Evolutionary conservation across 208 protist genomes (phyloP), one percentile per base, ranked within the genome.

Genomic region (Acanthamoeba healyi): DNA sequence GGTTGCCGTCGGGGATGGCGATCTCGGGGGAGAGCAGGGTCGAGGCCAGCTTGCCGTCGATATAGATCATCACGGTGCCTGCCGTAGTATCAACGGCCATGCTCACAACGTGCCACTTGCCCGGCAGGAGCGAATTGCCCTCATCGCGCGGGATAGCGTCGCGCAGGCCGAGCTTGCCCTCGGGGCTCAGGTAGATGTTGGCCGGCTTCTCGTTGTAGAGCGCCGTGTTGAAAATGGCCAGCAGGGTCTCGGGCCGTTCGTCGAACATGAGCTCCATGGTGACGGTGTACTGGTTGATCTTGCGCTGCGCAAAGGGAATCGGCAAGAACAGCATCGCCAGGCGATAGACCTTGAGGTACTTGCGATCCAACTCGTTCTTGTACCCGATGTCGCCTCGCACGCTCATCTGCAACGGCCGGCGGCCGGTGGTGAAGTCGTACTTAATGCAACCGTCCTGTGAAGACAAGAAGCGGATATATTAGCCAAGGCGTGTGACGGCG

Each of bases 211-310:
- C 86, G 58, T 92, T 92, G 86, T 92, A 74, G 9, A 92, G 56
- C 17, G 86, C 86, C 24, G 86, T 92, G 61, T 44, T 74, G 86
- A 92, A 92, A 24, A 92, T 14, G 58, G 86, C 86, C 34, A 92
- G 54, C 61, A 74, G n/a, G 36, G 32, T 38, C 46, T 92, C 56
- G 34, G 86, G 86, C 22, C 34, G 19, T 29, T 92, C 86, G 19
- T 92, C 86, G 34, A 92, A 72, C 61, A 74, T 92, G 44, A 92
- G 36, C 63, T 92, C 86, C 58, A 92, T 65, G 38, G 86, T 92
- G 40, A 92, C 86, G 6, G 86, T 77, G 46, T 92, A 92, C 86
- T 92, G 86, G 40, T 92, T 92, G 61, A 92, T 26, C 56, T 46
- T 70, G 26, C 77, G 42, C 77, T 86, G 38, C 42, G 86, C 86